Conservation (phyloP, 352 stramenopile genomes). For the Phytophthora ohioensis region DNA sequence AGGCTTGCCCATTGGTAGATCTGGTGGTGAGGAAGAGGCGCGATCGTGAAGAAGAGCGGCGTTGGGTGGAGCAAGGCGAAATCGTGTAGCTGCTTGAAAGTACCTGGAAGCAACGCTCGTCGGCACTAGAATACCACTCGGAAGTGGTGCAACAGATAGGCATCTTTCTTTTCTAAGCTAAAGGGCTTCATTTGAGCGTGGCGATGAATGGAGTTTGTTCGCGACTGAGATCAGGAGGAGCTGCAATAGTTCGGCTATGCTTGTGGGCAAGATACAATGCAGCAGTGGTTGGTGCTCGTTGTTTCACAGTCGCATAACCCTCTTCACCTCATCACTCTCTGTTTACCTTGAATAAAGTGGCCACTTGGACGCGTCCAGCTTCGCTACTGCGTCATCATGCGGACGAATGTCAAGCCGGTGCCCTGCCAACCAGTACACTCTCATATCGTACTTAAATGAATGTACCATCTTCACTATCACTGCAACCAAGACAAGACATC, state of each 20-base stretch:
- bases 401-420: background rate
- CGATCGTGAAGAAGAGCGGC: slow-evolving; percentile 15
- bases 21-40: slow-evolving; percentile 4
- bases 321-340: background rate
- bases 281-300: background rate
- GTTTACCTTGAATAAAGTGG: background rate
- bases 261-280: background rate
- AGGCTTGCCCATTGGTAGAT: slow-evolving; percentile 9
- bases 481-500: slow-evolving; percentile 8
- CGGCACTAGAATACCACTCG: slow-evolving; percentile 26
- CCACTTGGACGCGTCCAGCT: background rate
- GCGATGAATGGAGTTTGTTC: slow-evolving; percentile 7
- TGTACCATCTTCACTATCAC: slow-evolving; percentile 13
- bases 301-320: background rate
- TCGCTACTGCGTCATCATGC: background rate
- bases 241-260: background rate
- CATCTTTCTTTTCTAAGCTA: slow-evolving; percentile 48
- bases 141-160: slow-evolving; percentile 28
- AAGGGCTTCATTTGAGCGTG: slow-evolving; percentile 40
- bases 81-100: slow-evolving; percentile 11
- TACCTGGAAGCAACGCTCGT: slow-evolving; percentile 19
- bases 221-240: slow-evolving; percentile 13
- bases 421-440: slow-evolving; percentile 26
- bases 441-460: slow-evolving; percentile 44
- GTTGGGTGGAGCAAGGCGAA: slow-evolving; percentile 15